phyloP scores from a whole-genome alignment of 2,329 filamentous ascomycete species.

The Cordyceps farinosa region DNA sequence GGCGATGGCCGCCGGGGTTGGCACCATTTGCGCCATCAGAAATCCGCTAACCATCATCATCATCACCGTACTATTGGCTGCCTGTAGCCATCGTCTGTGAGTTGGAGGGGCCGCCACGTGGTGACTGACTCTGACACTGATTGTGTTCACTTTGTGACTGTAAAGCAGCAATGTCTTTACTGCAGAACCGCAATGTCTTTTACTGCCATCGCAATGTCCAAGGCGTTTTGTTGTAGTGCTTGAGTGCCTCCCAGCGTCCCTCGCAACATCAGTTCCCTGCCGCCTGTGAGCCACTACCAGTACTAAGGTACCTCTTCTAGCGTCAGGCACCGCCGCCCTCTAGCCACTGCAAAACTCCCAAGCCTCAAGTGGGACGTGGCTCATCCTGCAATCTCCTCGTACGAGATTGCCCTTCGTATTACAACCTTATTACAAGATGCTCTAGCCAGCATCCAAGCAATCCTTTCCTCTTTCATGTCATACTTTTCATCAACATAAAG shows the following conservation, averaged over 20 bases:
- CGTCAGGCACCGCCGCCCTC: neutral
- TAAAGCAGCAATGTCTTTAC: neutral
- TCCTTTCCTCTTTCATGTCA: neutral
- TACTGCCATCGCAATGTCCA: neutral
- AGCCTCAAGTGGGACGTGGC: conserved; percentile 16
- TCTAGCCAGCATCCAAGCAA: neutral
- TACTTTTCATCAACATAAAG: neutral
- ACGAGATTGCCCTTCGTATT: neutral
- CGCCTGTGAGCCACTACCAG: no score
- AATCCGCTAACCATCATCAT: no score
- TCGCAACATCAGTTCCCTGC: no score
- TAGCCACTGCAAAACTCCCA: neutral
- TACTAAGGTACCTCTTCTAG: neutral
- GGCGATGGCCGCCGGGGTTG: no score
- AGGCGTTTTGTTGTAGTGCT: neutral
- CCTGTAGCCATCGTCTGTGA: no score
- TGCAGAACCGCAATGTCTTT: neutral
- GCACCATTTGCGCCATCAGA: no score
- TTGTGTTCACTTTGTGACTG: neutral
- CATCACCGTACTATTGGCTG: no score
- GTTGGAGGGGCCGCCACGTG: neutral
- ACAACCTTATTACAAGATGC: neutral
- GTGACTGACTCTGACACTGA: neutral
- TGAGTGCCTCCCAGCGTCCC: no score
- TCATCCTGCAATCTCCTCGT: conserved; percentile 14